Percentiles rank a stretch among this genome's conserved stretches.
phyloP scores from a whole-genome alignment of 768 basidiomycete genomes.

The Fomitopsis pulvina region DNA sequence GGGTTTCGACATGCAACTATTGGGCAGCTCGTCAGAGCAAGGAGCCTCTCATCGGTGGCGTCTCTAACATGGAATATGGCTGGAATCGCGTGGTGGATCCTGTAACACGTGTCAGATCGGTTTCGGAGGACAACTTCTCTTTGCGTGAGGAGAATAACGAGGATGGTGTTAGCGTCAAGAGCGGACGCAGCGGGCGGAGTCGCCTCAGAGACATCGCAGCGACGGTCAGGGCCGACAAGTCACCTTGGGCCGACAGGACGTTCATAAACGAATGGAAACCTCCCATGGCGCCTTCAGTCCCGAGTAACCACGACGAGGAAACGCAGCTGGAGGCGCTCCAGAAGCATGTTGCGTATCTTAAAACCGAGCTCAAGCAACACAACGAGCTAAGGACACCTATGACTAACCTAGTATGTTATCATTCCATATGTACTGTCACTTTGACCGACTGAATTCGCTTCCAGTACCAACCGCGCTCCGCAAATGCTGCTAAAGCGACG shows the following conservation, averaged over 20 bases:
- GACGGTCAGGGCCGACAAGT: slow-evolving; percentile 57
- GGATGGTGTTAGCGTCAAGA: slow-evolving; percentile 69
- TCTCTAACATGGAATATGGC: slow-evolving; percentile 99
- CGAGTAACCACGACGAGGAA: slow-evolving; percentile 89
- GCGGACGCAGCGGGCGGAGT: slow-evolving; percentile 68
- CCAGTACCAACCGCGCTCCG: slow-evolving; percentile 75
- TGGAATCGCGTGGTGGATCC: slow-evolving; percentile 78
- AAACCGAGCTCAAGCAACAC: slow-evolving; percentile 75
- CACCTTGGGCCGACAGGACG: slow-evolving; percentile 72
- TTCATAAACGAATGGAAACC: slow-evolving; percentile 93
- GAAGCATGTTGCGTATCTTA: slow-evolving; percentile 71
- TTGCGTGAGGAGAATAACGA: slow-evolving; percentile 41
- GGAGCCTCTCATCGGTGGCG: slow-evolving; percentile 91
- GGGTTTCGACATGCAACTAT: slow-evolving; percentile 99
- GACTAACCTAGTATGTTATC: slow-evolving; percentile 54
- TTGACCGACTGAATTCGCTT: background rate
- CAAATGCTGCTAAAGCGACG: slow-evolving; percentile 69
- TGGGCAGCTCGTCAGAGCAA: slow-evolving; percentile 96
- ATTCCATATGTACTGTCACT: background rate
- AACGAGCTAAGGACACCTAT: slow-evolving; percentile 81
- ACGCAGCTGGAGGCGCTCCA: slow-evolving; percentile 83
- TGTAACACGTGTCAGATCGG: slow-evolving; percentile 41
- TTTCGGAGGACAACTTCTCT: slow-evolving; percentile 50
- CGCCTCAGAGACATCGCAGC: slow-evolving; percentile 63
- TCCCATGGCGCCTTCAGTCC: slow-evolving; percentile 75